These are phyloP conservation scores for Calendula officinalis DNA, from an alignment of 129 eudicot species.

Conservation along the genomic window DNA sequence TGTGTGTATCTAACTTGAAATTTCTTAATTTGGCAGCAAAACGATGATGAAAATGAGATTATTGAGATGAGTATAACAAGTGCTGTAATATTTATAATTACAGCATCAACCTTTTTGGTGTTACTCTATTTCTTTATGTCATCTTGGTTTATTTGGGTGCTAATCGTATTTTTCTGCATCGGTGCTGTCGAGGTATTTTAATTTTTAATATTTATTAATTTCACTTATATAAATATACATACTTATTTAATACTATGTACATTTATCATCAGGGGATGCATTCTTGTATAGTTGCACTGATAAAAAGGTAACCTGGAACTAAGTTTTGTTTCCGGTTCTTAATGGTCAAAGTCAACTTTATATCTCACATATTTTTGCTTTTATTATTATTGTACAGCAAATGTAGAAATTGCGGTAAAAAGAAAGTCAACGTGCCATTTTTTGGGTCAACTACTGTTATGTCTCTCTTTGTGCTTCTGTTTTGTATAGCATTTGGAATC, in stretches of 20 bases:
- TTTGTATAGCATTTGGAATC: conserved; percentile 56
- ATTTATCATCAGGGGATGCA: conserved; percentile 78
- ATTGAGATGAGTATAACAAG: conserved; percentile 60
- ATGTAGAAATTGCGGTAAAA: conserved; percentile 52
- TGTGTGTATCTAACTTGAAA: conserved; percentile 11
- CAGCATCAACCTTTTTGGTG: conserved; percentile 84
- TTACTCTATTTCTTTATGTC: conserved; percentile 90
- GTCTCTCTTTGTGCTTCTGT: conserved; percentile 52
- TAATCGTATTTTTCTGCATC: conserved; percentile 80
- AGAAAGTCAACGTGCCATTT: conserved; percentile 50
- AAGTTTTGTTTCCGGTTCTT: conserved; percentile 7
- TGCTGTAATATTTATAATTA: conserved; percentile 75
- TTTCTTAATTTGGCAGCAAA: conserved; percentile 12
- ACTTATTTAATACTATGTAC: conserved; percentile 9
- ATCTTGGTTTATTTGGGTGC: conserved; percentile 87
- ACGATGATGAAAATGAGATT: conserved; percentile 60
- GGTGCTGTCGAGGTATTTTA: conserved; percentile 81
- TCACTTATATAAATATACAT: not conserved
- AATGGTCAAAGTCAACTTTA: conserved; percentile 16
- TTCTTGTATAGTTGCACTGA: conserved; percentile 54
- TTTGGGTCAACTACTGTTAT: conserved; percentile 59
- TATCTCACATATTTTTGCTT: conserved; percentile 17
- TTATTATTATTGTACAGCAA: conserved; percentile 42
- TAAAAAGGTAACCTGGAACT: conserved; percentile 53
- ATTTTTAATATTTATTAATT: not conserved